These are phyloP conservation scores for Fusarium sp. DNA, from an alignment of 2,329 filamentous ascomycete genomes.

Conservation along the genomic window DNA sequence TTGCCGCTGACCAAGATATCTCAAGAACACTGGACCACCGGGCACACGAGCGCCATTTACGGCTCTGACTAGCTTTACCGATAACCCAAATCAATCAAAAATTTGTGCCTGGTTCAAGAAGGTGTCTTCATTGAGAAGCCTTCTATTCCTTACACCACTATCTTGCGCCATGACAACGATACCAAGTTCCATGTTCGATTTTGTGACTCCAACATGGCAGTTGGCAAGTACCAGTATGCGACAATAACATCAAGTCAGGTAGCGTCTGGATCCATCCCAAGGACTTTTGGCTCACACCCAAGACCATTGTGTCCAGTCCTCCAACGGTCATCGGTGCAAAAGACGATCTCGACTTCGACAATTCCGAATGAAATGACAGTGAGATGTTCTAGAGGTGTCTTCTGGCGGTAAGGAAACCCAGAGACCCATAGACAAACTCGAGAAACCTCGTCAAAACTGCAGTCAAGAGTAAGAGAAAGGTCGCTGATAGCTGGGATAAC, in stretches of 20 bases:
- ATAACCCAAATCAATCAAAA: constrained; percentile 68
- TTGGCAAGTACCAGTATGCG: constrained; percentile 63
- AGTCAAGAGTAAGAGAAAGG: constrained; percentile 3
- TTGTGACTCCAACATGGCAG: constrained; percentile 78
- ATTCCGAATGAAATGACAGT: constrained; percentile 49
- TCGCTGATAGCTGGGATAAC: constrained; percentile 55
- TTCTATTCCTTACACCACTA: constrained; percentile 72
- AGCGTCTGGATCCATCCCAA: constrained; percentile 80
- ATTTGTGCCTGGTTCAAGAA: constrained; percentile 72
- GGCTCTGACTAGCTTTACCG: constrained; percentile 73
- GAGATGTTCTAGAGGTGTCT: constrained; percentile 16
- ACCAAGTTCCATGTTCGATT: constrained; percentile 70
- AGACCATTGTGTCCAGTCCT: constrained; percentile 75
- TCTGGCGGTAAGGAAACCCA: constrained; percentile 2
- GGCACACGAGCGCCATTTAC: constrained; percentile 72
- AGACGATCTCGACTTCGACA: constrained; percentile 46
- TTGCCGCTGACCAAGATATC: constrained; percentile 66
- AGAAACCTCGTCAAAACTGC: background rate
- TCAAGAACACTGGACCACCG: constrained; percentile 38
- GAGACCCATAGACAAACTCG: background rate
- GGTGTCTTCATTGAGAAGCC: constrained; percentile 79
- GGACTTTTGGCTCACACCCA: constrained; percentile 63
- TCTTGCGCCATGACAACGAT: constrained; percentile 64
- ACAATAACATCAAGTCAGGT: constrained; percentile 71
- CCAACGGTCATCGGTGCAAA: constrained; percentile 57